phyloP scores from a whole-genome alignment of 1,139 yeast genomes.

The Kurtzmaniella natalensis region DNA sequence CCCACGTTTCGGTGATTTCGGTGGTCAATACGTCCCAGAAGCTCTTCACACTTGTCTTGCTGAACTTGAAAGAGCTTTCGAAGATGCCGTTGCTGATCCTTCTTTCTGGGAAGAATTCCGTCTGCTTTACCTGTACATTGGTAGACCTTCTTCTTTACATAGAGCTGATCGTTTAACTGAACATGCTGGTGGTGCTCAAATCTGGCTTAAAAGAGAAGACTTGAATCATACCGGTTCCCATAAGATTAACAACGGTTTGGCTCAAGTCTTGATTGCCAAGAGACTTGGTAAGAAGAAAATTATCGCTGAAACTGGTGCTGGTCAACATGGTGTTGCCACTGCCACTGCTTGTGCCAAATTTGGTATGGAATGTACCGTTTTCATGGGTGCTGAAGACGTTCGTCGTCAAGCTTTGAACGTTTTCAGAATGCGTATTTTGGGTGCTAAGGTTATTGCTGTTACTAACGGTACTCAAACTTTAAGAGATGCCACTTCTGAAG shows the following conservation, averaged over 20 bases:
- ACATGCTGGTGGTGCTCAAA: conserved; percentile 92
- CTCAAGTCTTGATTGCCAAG: conserved; percentile 88
- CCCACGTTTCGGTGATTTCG: conserved; percentile 87
- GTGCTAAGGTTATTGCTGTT: conserved; percentile 92
- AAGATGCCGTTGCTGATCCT: conserved; percentile 82
- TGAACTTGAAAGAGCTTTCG: conserved; percentile 85
- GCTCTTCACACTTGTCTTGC: conserved; percentile 86
- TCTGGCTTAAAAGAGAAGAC: conserved; percentile 98
- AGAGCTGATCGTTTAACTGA: conserved; percentile 86
- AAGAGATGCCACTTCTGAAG: conserved; percentile 97
- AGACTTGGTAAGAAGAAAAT: conserved; percentile 86
- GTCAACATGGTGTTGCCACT: conserved; percentile 99
- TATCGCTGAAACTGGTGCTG: conserved; percentile 99
- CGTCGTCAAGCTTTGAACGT: conserved; percentile 98
- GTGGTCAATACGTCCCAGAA: conserved; percentile 99
- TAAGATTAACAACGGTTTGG: conserved; percentile 93
- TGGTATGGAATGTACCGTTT: conserved; percentile 92
- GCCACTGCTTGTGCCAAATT: conserved; percentile 99
- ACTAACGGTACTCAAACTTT: conserved; percentile 92
- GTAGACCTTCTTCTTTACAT: conserved; percentile 93
- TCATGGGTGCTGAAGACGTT: conserved; percentile 99
- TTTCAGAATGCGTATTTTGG: conserved; percentile 92
- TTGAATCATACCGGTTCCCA: conserved; percentile 97
- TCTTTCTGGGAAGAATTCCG: conserved; percentile 89
- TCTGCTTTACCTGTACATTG: conserved; percentile 79